Evolutionary conservation across 2,329 filamentous ascomycete species (phyloP).

Genomic region (Hypomyces rosellus): DNA sequence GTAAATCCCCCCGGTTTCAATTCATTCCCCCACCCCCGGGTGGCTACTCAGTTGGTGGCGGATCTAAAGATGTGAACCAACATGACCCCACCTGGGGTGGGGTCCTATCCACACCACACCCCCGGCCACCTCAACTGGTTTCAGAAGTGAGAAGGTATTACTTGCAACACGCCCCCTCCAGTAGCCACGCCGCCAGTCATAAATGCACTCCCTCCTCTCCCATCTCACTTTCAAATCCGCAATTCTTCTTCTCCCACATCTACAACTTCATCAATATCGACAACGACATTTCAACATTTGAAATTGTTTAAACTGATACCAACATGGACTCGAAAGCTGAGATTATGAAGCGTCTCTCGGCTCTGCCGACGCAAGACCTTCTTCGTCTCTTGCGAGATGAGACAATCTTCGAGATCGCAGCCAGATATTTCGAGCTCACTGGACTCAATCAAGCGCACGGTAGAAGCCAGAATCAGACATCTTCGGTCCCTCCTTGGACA

Average conservation of each 20-base stretch:
- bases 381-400: conserved; percentile 17
- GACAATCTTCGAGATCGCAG: conserved; percentile 16
- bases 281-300: not conserved
- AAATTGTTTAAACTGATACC: not conserved
- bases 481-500: not conserved
- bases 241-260: not conserved
- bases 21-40: no score
- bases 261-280: not conserved
- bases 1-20: no score
- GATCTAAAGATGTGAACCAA: not conserved
- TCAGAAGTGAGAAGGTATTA: not conserved
- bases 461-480: not conserved
- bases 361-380: conserved; percentile 13
- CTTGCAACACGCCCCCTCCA: not conserved
- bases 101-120: not conserved
- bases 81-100: not conserved
- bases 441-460: not conserved
- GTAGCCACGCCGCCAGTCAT: not conserved
- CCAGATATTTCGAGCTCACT: conserved; percentile 12
- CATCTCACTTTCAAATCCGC: not conserved
- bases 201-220: conserved; percentile 3
- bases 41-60: no score
- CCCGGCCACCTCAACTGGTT: not conserved
- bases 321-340: conserved; percentile 15
- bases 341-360: conserved; percentile 13